These are phyloP conservation scores for Fusarium siculi DNA, from an alignment of 2,329 filamentous ascomycete species.

Conservation along the genomic window DNA sequence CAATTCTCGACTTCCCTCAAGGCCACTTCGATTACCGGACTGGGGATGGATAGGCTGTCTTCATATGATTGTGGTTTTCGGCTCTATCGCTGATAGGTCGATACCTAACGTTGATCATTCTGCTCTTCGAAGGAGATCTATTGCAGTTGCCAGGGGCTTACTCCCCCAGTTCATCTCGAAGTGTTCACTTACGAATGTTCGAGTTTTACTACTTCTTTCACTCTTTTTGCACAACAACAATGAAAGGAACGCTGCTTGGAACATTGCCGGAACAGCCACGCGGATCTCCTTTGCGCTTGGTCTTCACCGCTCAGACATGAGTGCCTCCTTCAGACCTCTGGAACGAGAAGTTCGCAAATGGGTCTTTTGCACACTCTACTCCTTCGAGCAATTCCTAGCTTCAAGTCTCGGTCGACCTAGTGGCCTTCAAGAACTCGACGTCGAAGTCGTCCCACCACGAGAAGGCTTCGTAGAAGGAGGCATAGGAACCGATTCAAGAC, in stretches of 20 bases:
- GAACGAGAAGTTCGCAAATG: conserved; percentile 50
- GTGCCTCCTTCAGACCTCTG: conserved; percentile 46
- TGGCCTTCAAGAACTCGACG: conserved; percentile 49
- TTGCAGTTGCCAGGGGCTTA: conserved; percentile 3
- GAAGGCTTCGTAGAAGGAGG: conserved; percentile 45
- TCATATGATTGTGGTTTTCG: conserved; percentile 52
- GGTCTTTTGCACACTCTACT: conserved; percentile 52
- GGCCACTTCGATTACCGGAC: conserved; percentile 36
- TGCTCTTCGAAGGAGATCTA: conserved; percentile 35
- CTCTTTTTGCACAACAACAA: conserved; percentile 53
- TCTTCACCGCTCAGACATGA: conserved; percentile 47
- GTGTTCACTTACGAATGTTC: conserved; percentile 27
- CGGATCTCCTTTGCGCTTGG: conserved; percentile 48
- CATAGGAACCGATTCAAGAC: conserved; percentile 43
- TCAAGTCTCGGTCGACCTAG: conserved; percentile 51
- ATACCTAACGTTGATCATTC: conserved; percentile 44
- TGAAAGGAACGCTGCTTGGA: conserved; percentile 53
- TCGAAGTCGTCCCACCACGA: conserved; percentile 47
- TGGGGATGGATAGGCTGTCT: conserved; percentile 51
- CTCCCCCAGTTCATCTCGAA: conserved; percentile 35
- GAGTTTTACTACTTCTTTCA: conserved; percentile 29
- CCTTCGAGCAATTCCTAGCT: conserved; percentile 51
- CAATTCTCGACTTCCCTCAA: neutral
- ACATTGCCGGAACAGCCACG: conserved; percentile 48
- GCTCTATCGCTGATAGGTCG: conserved; percentile 44